phyloP scores from a whole-genome alignment of 305 asterid genomes.

The Rubia balearica region DNA sequence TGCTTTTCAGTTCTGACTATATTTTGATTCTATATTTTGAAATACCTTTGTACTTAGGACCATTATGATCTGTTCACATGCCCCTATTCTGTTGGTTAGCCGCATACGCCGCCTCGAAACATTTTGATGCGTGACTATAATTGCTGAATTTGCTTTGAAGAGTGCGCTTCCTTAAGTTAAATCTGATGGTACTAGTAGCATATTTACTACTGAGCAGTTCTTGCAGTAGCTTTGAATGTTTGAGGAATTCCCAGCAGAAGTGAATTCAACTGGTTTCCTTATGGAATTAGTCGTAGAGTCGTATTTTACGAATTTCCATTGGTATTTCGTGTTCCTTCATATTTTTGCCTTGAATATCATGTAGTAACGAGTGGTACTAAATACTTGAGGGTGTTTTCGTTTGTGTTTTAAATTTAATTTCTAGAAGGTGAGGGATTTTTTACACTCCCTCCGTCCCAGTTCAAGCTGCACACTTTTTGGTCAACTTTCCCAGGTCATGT shows the following conservation, averaged over 20 bases:
- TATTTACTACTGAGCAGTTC: neutral
- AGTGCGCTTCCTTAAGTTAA: neutral
- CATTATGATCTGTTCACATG: neutral
- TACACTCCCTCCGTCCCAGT: too few relatives aligned
- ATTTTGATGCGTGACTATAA: neutral
- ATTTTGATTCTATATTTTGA: neutral
- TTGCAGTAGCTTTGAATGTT: neutral
- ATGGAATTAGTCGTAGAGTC: too few relatives aligned
- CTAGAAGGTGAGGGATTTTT: too few relatives aligned
- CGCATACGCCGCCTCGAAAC: neutral
- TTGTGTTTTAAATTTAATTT: too few relatives aligned
- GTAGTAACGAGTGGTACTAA: too few relatives aligned
- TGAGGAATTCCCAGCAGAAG: neutral
- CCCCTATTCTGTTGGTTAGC: neutral
- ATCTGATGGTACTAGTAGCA: neutral
- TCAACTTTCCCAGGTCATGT: too few relatives aligned
- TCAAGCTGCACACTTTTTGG: too few relatives aligned
- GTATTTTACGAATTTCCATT: too few relatives aligned
- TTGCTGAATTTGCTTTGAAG: slow-evolving; percentile 5
- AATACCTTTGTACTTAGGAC: neutral
- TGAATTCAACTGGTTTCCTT: neutral
- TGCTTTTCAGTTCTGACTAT: neutral
- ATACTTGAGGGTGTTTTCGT: too few relatives aligned
- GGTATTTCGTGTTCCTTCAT: too few relatives aligned
- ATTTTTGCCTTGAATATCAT: too few relatives aligned